These are phyloP conservation scores for Myxozyma nipponensis DNA, from an alignment of 805 yeast genomes.

Conservation along the genomic window DNA sequence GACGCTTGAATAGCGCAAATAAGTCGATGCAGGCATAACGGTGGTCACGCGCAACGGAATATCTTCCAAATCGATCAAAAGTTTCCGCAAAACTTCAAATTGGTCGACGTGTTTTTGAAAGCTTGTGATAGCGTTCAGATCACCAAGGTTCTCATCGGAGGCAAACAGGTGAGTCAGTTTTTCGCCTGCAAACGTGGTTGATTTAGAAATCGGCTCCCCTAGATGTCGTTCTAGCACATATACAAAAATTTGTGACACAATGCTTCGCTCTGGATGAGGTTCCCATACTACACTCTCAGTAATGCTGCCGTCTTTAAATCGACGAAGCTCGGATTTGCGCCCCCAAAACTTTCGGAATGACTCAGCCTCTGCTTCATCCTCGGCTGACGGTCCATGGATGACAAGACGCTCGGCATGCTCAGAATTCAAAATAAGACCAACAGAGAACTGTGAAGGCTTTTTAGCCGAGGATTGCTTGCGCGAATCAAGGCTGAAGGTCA, in stretches of 20 bases:
- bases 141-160: slow-evolving; percentile 37
- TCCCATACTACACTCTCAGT: slow-evolving; percentile 89
- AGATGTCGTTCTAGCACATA: slow-evolving; percentile 65
- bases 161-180: slow-evolving; percentile 35
- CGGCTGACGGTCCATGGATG: slow-evolving; percentile 77
- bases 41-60: slow-evolving; percentile 71
- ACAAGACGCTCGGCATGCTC: slow-evolving; percentile 74
- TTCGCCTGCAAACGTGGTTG: slow-evolving; percentile 7
- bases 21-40: slow-evolving; percentile 68
- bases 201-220: slow-evolving; percentile 38
- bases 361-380: slow-evolving; percentile 55
- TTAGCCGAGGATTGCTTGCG: slow-evolving; percentile 27
- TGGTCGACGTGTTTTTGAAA: slow-evolving; percentile 39
- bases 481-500: slow-evolving; percentile 32
- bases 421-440: slow-evolving; percentile 69
- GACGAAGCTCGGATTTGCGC: slow-evolving; percentile 71
- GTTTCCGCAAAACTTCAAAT: slow-evolving; percentile 50
- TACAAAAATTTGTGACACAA: slow-evolving; percentile 60
- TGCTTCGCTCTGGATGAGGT: slow-evolving; percentile 42
- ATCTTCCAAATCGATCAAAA: slow-evolving; percentile 46
- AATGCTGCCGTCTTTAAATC: slow-evolving; percentile 89
- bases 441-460: slow-evolving; percentile 26
- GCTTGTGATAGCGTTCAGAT: slow-evolving; percentile 12
- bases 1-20: slow-evolving; percentile 70
- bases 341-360: slow-evolving; percentile 90